phyloP scores from a whole-genome alignment of 1,284 basidiomycete species.

The Coniferiporia sulphurascens region DNA sequence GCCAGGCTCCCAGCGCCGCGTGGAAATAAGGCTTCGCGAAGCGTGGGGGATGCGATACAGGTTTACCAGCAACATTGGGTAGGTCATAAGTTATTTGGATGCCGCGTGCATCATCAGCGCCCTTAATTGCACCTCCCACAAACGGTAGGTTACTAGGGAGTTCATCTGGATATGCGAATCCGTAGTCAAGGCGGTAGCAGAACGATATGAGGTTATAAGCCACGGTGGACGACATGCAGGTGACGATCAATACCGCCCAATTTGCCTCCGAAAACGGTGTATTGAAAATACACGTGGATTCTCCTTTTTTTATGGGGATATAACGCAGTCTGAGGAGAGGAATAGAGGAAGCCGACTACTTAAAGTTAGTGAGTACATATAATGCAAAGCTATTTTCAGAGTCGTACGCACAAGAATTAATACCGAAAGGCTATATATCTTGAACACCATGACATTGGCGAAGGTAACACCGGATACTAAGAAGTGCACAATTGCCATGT shows the following conservation, averaged over 20 bases:
- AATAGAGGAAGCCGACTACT: no score
- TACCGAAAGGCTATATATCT: no score
- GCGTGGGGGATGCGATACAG: background rate
- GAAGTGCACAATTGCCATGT: constrained; percentile 5
- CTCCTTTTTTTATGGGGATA: background rate
- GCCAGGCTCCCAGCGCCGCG: background rate
- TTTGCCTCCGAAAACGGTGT: background rate
- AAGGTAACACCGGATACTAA: background rate
- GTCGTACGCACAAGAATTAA: no score
- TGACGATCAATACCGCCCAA: background rate
- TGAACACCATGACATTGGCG: background rate
- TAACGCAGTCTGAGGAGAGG: no score
- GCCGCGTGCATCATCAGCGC: background rate
- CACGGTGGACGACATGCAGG: background rate
- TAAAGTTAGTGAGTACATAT: no score
- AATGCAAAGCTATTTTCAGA: no score
- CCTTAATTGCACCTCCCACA: background rate
- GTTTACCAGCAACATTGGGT: background rate
- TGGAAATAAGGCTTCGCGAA: constrained; percentile 7
- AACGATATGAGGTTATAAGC: background rate
- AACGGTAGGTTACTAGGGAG: background rate
- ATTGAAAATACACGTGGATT: background rate
- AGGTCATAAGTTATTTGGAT: background rate
- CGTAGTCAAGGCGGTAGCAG: constrained; percentile 5
- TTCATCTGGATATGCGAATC: constrained; percentile 3